Evolutionary conservation across 1,139 yeast genomes (phyloP).

Genomic region (Scheffersomyces stambukii): DNA sequence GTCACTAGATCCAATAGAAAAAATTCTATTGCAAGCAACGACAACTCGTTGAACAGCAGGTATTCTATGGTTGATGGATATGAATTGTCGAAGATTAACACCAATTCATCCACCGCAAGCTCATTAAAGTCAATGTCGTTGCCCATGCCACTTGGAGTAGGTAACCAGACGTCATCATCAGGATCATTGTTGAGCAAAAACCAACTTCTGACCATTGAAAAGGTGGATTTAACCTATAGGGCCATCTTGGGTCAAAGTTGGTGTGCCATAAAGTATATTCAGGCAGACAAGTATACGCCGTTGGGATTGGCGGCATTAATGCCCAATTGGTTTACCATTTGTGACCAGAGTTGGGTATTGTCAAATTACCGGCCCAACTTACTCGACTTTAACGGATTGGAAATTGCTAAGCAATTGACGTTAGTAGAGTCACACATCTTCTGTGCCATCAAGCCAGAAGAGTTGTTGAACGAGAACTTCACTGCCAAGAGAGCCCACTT

Average conservation of each 20-base stretch:
- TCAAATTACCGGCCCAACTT: conserved; percentile 49
- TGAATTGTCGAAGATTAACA: conserved; percentile 45
- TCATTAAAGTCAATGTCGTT: conserved; percentile 37
- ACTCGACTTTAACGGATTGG: conserved; percentile 71
- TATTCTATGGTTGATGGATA: conserved; percentile 50
- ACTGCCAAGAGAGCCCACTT: conserved; percentile 59
- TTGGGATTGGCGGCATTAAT: conserved; percentile 24
- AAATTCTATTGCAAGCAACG: conserved; percentile 15
- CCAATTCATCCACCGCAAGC: conserved; percentile 37
- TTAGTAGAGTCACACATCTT: conserved; percentile 73
- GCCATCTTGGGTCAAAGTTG: conserved; percentile 49
- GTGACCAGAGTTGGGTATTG: conserved; percentile 46
- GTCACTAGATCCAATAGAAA: conserved; percentile 25
- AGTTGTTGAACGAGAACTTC: conserved; percentile 70
- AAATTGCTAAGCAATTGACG: conserved; percentile 81
- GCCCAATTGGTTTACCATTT: conserved; percentile 35
- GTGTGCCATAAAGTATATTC: conserved; percentile 31
- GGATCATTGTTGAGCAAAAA: conserved; percentile 32
- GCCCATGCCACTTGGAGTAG: conserved; percentile 42
- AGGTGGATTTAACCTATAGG: conserved; percentile 44
- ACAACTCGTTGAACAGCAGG: conserved; percentile 24
- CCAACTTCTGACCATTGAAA: conserved; percentile 42
- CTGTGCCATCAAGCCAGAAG: conserved; percentile 64
- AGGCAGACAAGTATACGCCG: conserved; percentile 23
- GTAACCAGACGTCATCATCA: conserved; percentile 39